Conservation (phyloP, 352 stramenopile genomes). For the Phytophthora meadii region DNA sequence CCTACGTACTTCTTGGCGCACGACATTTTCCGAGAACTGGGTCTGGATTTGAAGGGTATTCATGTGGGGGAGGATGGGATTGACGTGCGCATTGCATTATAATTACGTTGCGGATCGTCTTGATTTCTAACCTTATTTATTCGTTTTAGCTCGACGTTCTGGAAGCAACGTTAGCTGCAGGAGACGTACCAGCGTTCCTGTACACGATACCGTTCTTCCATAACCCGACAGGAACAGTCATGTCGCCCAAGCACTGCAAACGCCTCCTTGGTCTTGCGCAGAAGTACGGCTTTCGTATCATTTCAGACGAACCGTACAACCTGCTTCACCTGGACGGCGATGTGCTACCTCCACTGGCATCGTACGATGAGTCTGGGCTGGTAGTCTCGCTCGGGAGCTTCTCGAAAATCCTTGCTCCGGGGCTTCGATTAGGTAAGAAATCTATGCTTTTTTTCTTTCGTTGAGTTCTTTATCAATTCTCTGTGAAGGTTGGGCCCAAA, state of each 20-base stretch:
- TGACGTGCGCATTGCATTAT: constrained; percentile 51
- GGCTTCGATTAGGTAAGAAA: constrained; percentile 84
- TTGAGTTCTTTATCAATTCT: not conserved
- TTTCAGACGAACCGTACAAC: constrained; percentile 96
- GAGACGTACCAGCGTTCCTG: constrained; percentile 86
- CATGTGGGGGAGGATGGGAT: constrained; percentile 78
- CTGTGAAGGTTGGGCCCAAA: constrained; percentile 65
- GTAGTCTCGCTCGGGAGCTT: constrained; percentile 93
- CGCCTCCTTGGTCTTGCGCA: constrained; percentile 81
- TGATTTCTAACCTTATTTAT: not conserved
- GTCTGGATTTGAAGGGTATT: constrained; percentile 78
- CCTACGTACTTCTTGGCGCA: constrained; percentile 94
- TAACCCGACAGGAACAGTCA: constrained; percentile 91
- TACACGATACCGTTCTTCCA: constrained; percentile 95
- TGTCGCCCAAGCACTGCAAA: constrained; percentile 71
- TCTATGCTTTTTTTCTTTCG: not conserved
- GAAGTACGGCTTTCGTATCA: constrained; percentile 85
- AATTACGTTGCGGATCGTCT: not conserved
- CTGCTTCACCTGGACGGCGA: constrained; percentile 79
- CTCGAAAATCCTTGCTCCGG: constrained; percentile 95
- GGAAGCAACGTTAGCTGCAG: constrained; percentile 62
- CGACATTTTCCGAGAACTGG: constrained; percentile 92
- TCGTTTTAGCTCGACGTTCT: constrained; percentile 63
- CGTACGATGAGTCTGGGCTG: constrained; percentile 64
- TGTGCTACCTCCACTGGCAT: constrained; percentile 63